Base-by-base conservation (phyloP, 2,329 filamentous ascomycete genomes). In the Conoideocrella luteorostrata region DNA sequence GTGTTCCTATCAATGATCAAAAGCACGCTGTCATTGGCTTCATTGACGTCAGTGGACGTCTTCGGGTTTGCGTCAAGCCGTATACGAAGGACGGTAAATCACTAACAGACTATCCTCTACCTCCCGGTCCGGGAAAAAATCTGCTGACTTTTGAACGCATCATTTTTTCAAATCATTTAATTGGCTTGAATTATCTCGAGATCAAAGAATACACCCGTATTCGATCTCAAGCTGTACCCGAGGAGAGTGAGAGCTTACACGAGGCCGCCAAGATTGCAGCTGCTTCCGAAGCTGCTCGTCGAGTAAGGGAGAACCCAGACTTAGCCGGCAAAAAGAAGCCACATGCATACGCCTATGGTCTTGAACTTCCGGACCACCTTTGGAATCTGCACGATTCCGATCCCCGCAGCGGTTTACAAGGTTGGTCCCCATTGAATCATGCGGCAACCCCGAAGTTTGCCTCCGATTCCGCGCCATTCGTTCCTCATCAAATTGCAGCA, bases 81-180 rank as follows among this genome's bases (percentile, higher is more conserved):
- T 62, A 65, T 38, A 77, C 71, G 35, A 68, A 72, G 18, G 55
- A 61, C 3, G 75, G 75, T 11, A 67, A 74, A 10, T 54, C 64
- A 3, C 64, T 81, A 22, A 63, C 69, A 5, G 56, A 65, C 22
- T 69, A 69, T 55, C 64, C 75, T 24, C 53, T 78, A 4, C 78
- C 77, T 1, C 71, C 75, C 2, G 78, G 77, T 1, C 75, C 77
- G 2, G 78, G 78, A 18, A 77, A 76, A 42, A 80, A 76, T 56
- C 82, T 78, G 78, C 77, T 82, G 20, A 81, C 77, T 0, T 82
- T 82, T 51, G 74, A 80, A 45, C 68, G 75, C 17, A 69, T 82
- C 23, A 70, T 79, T 17, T 82, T 82, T 52, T 72, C 75, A 2
- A 58, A 71, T 7, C 76, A 80, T 45, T 70, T 83, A 0, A 63